A percentile compares a stretch with the other conserved stretches of the same genome.
phyloP scores from a whole-genome alignment of 257 asterid species.

The Penstemon newberryi region DNA sequence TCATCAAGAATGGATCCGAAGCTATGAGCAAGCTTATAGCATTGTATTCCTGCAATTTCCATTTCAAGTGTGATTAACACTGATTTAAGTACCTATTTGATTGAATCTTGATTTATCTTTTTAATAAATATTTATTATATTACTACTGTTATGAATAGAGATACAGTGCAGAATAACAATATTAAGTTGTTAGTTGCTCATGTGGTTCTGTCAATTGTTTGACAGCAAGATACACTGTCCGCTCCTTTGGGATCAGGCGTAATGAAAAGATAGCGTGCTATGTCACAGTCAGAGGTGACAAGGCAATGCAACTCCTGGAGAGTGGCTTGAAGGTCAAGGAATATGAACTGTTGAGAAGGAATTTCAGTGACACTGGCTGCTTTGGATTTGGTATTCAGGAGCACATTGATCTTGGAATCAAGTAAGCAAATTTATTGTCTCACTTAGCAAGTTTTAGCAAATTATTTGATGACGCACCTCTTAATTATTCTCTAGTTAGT shows the following conservation, averaged over 20 bases:
- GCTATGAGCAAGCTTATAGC: too few relatives aligned
- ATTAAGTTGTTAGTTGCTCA: too few relatives aligned
- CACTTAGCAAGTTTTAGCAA: neutral
- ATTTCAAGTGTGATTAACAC: too few relatives aligned
- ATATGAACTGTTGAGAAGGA: constrained; percentile 44
- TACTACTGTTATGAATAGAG: too few relatives aligned
- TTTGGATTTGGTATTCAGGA: constrained; percentile 49
- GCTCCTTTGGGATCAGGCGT: constrained; percentile 51
- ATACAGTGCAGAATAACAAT: too few relatives aligned
- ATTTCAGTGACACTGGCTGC: constrained; percentile 49
- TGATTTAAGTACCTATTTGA: too few relatives aligned
- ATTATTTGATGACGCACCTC: too few relatives aligned
- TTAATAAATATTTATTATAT: too few relatives aligned
- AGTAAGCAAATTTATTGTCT: constrained; percentile 28
- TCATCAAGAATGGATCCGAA: too few relatives aligned
- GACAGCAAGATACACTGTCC: constrained; percentile 49
- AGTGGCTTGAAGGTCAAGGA: constrained; percentile 24
- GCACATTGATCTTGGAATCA: constrained; percentile 50
- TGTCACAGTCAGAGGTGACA: constrained; percentile 48
- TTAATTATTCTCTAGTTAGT: too few relatives aligned
- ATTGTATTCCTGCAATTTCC: too few relatives aligned
- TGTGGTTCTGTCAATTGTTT: neutral
- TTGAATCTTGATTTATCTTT: too few relatives aligned
- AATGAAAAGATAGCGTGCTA: constrained; percentile 52
- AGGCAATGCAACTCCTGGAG: constrained; percentile 47